Percentiles rank a stretch among this genome's conserved stretches.
Evolutionary conservation across 2,329 filamentous ascomycete genomes (phyloP).

Genomic region (Aspergillus proliferans): DNA sequence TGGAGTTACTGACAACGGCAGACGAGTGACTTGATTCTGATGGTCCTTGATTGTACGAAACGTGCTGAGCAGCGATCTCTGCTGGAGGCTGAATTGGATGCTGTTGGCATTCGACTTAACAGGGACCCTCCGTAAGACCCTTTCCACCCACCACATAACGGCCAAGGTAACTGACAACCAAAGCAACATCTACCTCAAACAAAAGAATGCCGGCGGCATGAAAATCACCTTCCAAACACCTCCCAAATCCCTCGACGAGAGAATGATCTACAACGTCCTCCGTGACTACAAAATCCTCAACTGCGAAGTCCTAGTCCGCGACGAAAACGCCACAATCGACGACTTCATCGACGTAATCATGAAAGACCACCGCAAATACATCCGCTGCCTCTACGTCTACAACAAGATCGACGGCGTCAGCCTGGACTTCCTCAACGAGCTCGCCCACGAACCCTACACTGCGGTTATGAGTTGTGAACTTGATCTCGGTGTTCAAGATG

Average conservation of each 20-base stretch:
- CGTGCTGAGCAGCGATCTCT: conserved; percentile 85
- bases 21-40: conserved; percentile 93
- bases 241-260: conserved; percentile 89
- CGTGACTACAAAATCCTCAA: conserved; percentile 99
- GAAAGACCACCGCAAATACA: conserved; percentile 98
- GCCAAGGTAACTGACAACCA: neutral
- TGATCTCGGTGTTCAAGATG: conserved; percentile 85
- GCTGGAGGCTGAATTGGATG: conserved; percentile 86
- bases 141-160: too few relatives aligned
- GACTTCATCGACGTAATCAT: conserved; percentile 99
- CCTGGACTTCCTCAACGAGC: conserved; percentile 83
- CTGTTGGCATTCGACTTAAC: conserved; percentile 91
- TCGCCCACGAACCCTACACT: conserved; percentile 88
- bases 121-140: conserved; percentile 70
- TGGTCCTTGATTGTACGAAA: conserved; percentile 96
- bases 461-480: conserved; percentile 97
- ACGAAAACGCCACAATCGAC: conserved; percentile 90
- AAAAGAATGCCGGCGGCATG: conserved; percentile 94
- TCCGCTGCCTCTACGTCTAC: conserved; percentile 91
- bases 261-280: conserved; percentile 96
- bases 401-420: conserved; percentile 98
- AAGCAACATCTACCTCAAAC: conserved; percentile 94
- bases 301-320: conserved; percentile 89
- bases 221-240: conserved; percentile 93
- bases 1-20: conserved; percentile 13